Conservation (phyloP, 192 early-diverging fungal genomes). For the Geranomyces michiganensis region DNA sequence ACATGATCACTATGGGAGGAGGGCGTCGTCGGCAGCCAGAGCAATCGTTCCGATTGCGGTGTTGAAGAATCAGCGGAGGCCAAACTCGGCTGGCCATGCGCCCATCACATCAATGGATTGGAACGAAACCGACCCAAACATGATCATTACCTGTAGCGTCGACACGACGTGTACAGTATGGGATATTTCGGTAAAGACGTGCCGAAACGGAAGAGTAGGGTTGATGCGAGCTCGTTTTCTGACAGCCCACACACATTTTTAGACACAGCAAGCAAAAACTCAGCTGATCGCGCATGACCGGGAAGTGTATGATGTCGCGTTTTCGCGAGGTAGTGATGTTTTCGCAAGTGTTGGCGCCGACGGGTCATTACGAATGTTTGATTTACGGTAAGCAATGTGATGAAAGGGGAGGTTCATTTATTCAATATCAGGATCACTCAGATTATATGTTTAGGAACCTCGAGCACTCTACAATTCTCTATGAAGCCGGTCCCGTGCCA, state of each 20-base stretch:
- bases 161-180: constrained; percentile 99
- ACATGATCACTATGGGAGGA: constrained; percentile 2
- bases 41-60: constrained; percentile 6
- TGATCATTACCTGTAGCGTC: constrained; percentile 90
- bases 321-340: constrained; percentile 81
- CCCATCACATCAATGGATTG: constrained; percentile 98
- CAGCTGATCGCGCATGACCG: constrained; percentile 99
- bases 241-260: not conserved
- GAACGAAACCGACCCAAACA: constrained; percentile 83
- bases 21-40: not conserved
- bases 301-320: constrained; percentile 98
- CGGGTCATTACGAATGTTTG: constrained; percentile 96
- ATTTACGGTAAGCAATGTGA: constrained; percentile 65
- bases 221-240: not conserved
- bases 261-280: constrained; percentile 94
- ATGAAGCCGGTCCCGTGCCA: constrained; percentile 75
- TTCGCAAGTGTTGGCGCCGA: constrained; percentile 99
- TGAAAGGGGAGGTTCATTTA: no score
- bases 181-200: constrained; percentile 76
- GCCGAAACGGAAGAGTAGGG: not conserved
- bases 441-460: constrained; percentile 61
- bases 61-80: constrained; percentile 19
- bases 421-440: not conserved
- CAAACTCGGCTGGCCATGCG: constrained; percentile 52
- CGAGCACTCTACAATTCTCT: constrained; percentile 97